These are phyloP conservation scores for Parietaria judaica DNA, from an alignment of 306 rosid genomes.

Conservation along the genomic window DNA sequence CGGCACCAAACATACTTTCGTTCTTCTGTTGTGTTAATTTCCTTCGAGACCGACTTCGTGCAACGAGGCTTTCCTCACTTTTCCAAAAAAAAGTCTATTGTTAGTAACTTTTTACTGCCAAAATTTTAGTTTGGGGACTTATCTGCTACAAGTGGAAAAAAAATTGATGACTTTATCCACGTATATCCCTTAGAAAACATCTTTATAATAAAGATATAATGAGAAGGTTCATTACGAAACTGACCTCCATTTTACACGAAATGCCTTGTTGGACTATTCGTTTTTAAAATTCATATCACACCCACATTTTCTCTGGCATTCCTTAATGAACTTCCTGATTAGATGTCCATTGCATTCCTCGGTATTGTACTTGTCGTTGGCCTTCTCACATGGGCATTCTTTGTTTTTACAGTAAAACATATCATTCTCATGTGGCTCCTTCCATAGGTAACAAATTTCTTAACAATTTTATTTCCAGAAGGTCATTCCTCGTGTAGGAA, in stretches of 20 bases:
- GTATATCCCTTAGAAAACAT: too few relatives aligned
- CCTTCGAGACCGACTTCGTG: too few relatives aligned
- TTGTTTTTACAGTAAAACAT: constrained; percentile 56
- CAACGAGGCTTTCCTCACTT: too few relatives aligned
- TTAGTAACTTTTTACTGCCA: too few relatives aligned
- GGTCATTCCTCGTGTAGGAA: constrained; percentile 61
- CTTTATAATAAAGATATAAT: too few relatives aligned
- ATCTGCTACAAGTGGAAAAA: too few relatives aligned
- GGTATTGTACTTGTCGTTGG: constrained; percentile 35
- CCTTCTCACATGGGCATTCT: constrained; percentile 69
- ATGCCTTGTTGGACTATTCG: constrained; percentile 81
- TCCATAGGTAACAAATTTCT: constrained; percentile 34
- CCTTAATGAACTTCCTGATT: constrained; percentile 70
- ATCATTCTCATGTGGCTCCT: constrained; percentile 40
- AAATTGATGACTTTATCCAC: too few relatives aligned
- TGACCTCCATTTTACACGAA: constrained; percentile 72
- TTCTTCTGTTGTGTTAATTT: too few relatives aligned
- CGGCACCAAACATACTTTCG: too few relatives aligned
- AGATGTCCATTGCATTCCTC: constrained; percentile 78
- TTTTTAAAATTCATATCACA: constrained; percentile 82
- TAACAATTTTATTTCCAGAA: constrained; percentile 61
- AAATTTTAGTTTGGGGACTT: too few relatives aligned
- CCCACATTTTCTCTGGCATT: constrained; percentile 96
- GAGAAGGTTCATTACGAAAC: constrained; percentile 22
- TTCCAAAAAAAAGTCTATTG: too few relatives aligned